A percentile compares a stretch with the other conserved stretches of the same genome.
These are phyloP conservation scores for Malus orientalis DNA, from an alignment of 306 rosid genomes.

Conservation along the genomic window DNA sequence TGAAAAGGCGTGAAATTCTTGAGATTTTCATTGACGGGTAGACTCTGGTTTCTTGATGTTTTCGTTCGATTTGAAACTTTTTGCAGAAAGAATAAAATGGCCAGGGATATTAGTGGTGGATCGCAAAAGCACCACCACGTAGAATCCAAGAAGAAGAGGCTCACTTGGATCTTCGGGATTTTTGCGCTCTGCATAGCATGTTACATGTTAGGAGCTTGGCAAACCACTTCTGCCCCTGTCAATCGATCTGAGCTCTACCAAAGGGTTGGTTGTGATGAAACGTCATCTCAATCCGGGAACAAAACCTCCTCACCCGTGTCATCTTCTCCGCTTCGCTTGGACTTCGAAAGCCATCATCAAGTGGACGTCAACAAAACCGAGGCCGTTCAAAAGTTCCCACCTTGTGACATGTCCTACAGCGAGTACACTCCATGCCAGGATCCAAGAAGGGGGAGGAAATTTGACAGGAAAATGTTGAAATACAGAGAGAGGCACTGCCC, in stretches of 20 bases:
- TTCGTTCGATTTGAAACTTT: background rate
- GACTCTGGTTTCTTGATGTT: background rate
- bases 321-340: conserved; percentile 23
- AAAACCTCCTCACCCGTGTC: conserved; percentile 2
- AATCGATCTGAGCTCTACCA: conserved; percentile 41
- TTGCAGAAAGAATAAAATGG: conserved; percentile 38
- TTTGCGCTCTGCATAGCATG: conserved; percentile 68
- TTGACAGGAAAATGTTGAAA: conserved; percentile 71
- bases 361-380: conserved; percentile 37
- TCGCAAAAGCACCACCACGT: conserved; percentile 78
- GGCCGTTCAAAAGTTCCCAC: conserved; percentile 37
- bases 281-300: background rate
- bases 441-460: conserved; percentile 52
- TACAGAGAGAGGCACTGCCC: conserved; percentile 97
- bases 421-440: conserved; percentile 96
- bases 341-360: conserved; percentile 70
- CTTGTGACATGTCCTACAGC: conserved; percentile 52
- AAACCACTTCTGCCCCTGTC: conserved; percentile 26
- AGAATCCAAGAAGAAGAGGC: conserved; percentile 61
- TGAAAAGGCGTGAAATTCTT: background rate
- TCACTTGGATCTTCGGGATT: conserved; percentile 68
- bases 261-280: conserved; percentile 43
- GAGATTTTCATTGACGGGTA: background rate
- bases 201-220: conserved; percentile 77
- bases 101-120: conserved; percentile 71